Conservation (phyloP, 441 rosid genomes). For the Pelargonium citronellum region DNA sequence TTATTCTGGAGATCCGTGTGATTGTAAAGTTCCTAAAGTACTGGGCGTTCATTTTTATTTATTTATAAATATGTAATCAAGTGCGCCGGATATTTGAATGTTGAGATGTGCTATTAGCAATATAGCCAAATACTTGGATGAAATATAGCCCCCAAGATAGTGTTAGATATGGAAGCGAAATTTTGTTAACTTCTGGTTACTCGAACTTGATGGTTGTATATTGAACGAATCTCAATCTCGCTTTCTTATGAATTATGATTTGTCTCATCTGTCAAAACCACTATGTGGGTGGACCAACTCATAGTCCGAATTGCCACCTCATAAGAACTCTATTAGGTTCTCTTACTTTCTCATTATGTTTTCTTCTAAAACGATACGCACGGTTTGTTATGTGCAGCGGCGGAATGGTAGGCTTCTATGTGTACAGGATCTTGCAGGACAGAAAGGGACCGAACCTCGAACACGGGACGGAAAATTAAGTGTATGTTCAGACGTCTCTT, state of each 20-base stretch:
- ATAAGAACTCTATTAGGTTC: background rate
- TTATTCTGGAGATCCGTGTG: no score
- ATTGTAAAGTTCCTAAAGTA: background rate
- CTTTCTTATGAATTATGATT: no score
- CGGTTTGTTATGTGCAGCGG: constrained; percentile 42
- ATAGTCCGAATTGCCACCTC: background rate
- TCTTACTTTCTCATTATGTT: background rate
- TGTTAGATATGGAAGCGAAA: no score
- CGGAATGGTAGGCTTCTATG: constrained; percentile 56
- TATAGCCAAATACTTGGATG: background rate
- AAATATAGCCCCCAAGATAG: no score
- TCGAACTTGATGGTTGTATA: no score
- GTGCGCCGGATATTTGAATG: background rate
- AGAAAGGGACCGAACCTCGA: constrained; percentile 30
- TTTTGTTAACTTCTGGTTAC: no score
- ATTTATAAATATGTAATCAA: no score
- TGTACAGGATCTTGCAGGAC: constrained; percentile 41
- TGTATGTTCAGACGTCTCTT: no score
- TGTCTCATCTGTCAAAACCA: no score
- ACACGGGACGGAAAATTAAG: constrained; percentile 37
- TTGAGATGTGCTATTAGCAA: background rate
- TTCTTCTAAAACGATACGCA: background rate
- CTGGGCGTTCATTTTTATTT: background rate
- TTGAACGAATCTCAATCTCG: no score
- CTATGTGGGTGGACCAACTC: no score